Evolutionary conservation across 495 filamentous ascomycete species (phyloP).

Genomic region (Tetracladium marchalianum): DNA sequence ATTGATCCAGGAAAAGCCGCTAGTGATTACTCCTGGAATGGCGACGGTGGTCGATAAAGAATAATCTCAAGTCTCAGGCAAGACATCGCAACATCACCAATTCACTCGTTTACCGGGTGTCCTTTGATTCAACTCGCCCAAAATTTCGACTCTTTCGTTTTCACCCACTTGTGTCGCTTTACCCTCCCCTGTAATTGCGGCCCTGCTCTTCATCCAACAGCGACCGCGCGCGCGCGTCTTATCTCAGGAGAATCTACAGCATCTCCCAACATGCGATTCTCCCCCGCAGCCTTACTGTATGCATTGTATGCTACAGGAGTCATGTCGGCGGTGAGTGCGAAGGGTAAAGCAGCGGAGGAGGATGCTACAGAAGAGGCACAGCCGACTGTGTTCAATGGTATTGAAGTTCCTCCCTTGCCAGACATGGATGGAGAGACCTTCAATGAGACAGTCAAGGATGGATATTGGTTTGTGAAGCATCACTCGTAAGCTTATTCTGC

Average conservation of each 20-base stretch:
- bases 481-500: conserved; percentile 45
- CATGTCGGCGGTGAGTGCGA: conserved; percentile 11
- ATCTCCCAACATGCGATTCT: conserved; percentile 17
- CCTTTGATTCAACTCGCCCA: no score
- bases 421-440: conserved; percentile 46
- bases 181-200: no score
- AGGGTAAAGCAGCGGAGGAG: conserved; percentile 11
- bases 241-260: conserved; percentile 10
- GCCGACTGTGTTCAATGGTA: conserved; percentile 68
- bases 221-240: no score
- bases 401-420: conserved; percentile 64
- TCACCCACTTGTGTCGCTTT: no score
- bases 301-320: conserved; percentile 11
- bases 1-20: no score
- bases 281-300: conserved; percentile 13
- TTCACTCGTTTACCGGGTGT: no score
- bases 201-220: no score
- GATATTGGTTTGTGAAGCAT: conserved; percentile 68
- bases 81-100: no score
- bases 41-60: no score
- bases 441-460: conserved; percentile 47
- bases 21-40: no score
- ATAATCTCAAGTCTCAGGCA: no score
- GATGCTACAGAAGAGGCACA: conserved; percentile 10
- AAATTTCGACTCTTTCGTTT: no score